A percentile compares a stretch with the other conserved stretches of the same genome.
Conservation (phyloP, 2,329 filamentous ascomycete genomes). For the Periglandula ipomoeae region DNA sequence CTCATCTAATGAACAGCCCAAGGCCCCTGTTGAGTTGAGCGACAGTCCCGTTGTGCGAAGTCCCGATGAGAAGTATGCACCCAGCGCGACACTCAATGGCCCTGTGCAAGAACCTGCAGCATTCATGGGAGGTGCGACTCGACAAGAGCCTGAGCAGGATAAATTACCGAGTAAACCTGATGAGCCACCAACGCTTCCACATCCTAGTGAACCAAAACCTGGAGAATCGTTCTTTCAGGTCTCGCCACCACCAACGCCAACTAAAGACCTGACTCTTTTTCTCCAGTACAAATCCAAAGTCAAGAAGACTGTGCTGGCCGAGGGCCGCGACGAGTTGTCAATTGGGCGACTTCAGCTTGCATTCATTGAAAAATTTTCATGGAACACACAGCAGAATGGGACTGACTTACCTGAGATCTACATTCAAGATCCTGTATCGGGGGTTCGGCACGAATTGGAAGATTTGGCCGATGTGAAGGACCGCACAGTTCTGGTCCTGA, state of each 20-base stretch:
- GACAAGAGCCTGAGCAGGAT: conserved; percentile 8
- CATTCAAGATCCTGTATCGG: conserved; percentile 90
- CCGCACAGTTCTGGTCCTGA: conserved; percentile 86
- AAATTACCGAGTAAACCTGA: conserved; percentile 15
- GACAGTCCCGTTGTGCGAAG: conserved; percentile 38
- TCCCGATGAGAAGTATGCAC: conserved; percentile 54
- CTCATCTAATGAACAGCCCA: conserved; percentile 13
- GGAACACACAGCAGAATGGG: conserved; percentile 94
- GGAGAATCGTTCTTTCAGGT: conserved; percentile 47
- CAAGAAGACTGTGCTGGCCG: conserved; percentile 85
- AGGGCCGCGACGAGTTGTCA: conserved; percentile 75
- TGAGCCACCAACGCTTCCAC: conserved; percentile 12
- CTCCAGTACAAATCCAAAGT: conserved; percentile 95
- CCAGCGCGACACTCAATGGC: conserved; percentile 50
- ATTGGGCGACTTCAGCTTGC: conserved; percentile 85
- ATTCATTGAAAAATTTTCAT: conserved; percentile 98
- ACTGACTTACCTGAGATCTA: conserved; percentile 93
- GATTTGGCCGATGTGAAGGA: conserved; percentile 92
- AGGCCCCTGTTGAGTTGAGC: conserved; percentile 8
- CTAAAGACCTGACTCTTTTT: conserved; percentile 87
- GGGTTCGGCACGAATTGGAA: conserved; percentile 93
- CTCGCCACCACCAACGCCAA: conserved; percentile 52
- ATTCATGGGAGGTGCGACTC: conserved; percentile 17
- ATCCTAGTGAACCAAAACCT: conserved; percentile 33
- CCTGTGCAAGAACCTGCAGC: conserved; percentile 39